A percentile compares a stretch with the other conserved stretches of the same genome.
Evolutionary conservation across 306 rosid species (phyloP).

Genomic region (Senna tora): DNA sequence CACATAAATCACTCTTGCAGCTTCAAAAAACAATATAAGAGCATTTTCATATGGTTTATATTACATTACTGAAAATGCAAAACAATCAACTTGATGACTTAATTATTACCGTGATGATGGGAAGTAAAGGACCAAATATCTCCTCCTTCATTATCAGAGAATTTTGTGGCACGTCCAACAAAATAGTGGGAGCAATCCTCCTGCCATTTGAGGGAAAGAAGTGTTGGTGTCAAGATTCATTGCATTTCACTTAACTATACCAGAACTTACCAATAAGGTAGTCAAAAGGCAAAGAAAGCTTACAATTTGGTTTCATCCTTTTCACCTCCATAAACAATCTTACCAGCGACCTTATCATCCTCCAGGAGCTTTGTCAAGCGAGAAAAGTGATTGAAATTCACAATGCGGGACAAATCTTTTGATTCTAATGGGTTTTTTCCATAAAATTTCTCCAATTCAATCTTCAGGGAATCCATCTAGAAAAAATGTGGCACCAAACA

Average conservation of each 20-base stretch:
- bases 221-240: slow-evolving; percentile 27
- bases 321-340: slow-evolving; percentile 86
- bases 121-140: slow-evolving; percentile 97
- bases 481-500: slow-evolving; percentile 36
- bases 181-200: slow-evolving; percentile 88
- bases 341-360: slow-evolving; percentile 86
- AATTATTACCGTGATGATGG: slow-evolving; percentile 78
- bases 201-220: slow-evolving; percentile 49
- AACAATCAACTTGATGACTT: slow-evolving; percentile 13
- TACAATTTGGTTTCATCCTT: slow-evolving; percentile 77
- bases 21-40: not conserved
- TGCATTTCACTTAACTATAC: slow-evolving; percentile 25
- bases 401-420: slow-evolving; percentile 88
- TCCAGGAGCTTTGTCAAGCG: slow-evolving; percentile 88
- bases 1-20: slow-evolving; percentile 11
- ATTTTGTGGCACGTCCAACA: slow-evolving; percentile 81
- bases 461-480: slow-evolving; percentile 78
- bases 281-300: slow-evolving; percentile 41
- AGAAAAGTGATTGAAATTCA: slow-evolving; percentile 78
- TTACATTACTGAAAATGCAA: slow-evolving; percentile 6
- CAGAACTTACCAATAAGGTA: slow-evolving; percentile 21
- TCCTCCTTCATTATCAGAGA: slow-evolving; percentile 86
- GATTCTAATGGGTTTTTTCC: slow-evolving; percentile 85
- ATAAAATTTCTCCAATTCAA: slow-evolving; percentile 74
- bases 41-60: slow-evolving; percentile 19